A percentile compares a stretch with the other conserved stretches of the same genome.
Conservation (phyloP, 805 yeast genomes). For the Starmerella geochares region DNA sequence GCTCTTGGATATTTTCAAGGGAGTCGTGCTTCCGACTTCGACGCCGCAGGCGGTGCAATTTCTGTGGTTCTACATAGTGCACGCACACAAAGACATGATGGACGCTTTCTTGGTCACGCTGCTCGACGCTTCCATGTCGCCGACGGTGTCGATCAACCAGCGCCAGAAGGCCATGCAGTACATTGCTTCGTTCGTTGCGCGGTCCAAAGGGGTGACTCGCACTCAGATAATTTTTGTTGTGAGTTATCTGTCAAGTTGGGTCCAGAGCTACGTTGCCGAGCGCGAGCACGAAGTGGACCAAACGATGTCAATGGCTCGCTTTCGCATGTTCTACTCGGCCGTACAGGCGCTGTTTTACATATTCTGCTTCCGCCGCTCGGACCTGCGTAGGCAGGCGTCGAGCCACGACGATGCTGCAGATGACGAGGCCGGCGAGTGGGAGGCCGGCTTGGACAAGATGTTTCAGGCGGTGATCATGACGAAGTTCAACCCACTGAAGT, state of each 20-base stretch:
- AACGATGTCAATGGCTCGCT: constrained; percentile 76
- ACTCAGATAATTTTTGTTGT: constrained; percentile 72
- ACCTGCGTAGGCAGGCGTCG: constrained; percentile 36
- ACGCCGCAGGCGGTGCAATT: constrained; percentile 83
- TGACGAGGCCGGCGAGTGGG: constrained; percentile 17
- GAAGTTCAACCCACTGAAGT: constrained; percentile 85
- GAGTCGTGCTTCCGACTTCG: constrained; percentile 83
- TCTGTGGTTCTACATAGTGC: constrained; percentile 68
- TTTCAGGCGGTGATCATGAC: constrained; percentile 78
- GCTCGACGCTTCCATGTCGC: constrained; percentile 71
- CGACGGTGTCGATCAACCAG: constrained; percentile 57
- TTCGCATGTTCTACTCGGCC: constrained; percentile 79
- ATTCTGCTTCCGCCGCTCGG: constrained; percentile 73
- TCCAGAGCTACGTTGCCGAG: constrained; percentile 67
- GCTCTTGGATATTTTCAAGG: constrained; percentile 62
- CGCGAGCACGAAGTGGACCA: constrained; percentile 72
- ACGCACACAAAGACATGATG: constrained; percentile 67
- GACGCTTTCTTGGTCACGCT: constrained; percentile 75
- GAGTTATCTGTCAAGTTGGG: constrained; percentile 75
- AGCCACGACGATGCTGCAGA: constrained; percentile 22
- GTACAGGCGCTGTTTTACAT: constrained; percentile 85
- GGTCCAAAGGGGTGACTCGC: constrained; percentile 63
- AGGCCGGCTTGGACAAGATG: constrained; percentile 59
- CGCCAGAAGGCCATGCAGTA: constrained; percentile 87
- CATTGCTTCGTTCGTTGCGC: constrained; percentile 76